Conservation (phyloP, 2,329 filamentous ascomycete species). For the Huntiella moniliformis region DNA sequence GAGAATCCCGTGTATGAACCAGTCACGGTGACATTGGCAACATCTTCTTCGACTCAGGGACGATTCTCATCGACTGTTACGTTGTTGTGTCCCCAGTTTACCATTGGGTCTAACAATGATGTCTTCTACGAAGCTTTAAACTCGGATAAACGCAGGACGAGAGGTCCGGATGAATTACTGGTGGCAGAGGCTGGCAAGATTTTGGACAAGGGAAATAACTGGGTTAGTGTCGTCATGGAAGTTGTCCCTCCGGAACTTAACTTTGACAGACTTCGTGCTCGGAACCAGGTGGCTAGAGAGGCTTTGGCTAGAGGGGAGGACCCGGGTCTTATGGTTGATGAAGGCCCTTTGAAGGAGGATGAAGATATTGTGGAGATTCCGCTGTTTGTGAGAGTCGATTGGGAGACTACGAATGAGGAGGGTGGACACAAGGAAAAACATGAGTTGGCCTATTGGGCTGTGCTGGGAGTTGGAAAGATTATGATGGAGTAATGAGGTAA, state of each 20-base stretch:
- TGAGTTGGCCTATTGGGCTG: conserved; percentile 91
- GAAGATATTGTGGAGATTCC: conserved; percentile 69
- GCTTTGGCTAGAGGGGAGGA: neutral
- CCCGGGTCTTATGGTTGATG: conserved; percentile 21
- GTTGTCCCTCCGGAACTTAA: conserved; percentile 49
- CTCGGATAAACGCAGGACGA: conserved; percentile 21
- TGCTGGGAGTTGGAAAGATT: conserved; percentile 73
- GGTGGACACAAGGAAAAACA: conserved; percentile 55
- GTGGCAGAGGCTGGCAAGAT: conserved; percentile 72
- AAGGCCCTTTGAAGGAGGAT: conserved; percentile 34
- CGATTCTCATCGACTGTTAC: conserved; percentile 65
- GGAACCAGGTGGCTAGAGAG: conserved; percentile 14
- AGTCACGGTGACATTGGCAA: conserved; percentile 73
- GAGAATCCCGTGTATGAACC: conserved; percentile 88
- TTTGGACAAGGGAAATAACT: conserved; percentile 88
- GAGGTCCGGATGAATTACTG: conserved; percentile 15
- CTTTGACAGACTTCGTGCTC: conserved; percentile 19
- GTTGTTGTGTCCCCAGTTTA: conserved; percentile 83
- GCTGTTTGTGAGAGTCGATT: conserved; percentile 82
- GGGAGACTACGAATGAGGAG: conserved; percentile 55
- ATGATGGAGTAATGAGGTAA: conserved; percentile 22
- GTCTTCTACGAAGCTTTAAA: conserved; percentile 70
- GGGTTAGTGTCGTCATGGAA: conserved; percentile 86
- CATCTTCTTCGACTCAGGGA: conserved; percentile 61
- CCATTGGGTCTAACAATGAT: conserved; percentile 79